phyloP scores from a whole-genome alignment of 2,329 filamentous ascomycete genomes.

The Trichoderma atrobrunneum region DNA sequence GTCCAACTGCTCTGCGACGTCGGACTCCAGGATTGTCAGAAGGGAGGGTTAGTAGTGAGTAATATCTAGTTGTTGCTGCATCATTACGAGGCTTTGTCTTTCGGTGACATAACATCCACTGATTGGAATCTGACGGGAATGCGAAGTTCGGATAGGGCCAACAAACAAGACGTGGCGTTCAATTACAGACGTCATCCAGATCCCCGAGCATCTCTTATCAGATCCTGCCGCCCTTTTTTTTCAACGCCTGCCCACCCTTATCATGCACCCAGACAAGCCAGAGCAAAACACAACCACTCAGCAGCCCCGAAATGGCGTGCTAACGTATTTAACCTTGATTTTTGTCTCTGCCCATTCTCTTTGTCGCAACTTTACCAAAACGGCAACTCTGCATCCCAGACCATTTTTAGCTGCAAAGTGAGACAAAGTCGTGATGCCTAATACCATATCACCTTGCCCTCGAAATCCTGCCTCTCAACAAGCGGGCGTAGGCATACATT shows the following conservation, averaged over 20 bases:
- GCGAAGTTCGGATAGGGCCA: neutral
- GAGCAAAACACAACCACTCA: neutral
- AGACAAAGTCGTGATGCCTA: neutral
- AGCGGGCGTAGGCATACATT: neutral
- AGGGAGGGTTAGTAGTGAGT: neutral
- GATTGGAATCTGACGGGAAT: neutral
- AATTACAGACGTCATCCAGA: neutral
- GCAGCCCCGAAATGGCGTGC: slow-evolving; percentile 3
- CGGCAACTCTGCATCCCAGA: neutral
- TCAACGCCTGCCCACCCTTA: neutral
- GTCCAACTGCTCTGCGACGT: slow-evolving; percentile 1
- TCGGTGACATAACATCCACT: neutral
- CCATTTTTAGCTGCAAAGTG: neutral
- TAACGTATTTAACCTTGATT: slow-evolving; percentile 12
- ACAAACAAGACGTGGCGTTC: neutral
- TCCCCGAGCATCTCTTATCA: neutral
- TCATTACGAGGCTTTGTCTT: neutral
- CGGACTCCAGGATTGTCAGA: neutral
- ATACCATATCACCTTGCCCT: neutral
- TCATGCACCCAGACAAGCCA: neutral
- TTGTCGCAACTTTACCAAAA: neutral
- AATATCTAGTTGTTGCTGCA: neutral
- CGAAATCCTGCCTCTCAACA: neutral
- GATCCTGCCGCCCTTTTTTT: neutral
- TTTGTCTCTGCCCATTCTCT: slow-evolving; percentile 1